Base-by-base conservation (phyloP, 768 basidiomycete genomes). In the Leccinellum rugosiceps region DNA sequence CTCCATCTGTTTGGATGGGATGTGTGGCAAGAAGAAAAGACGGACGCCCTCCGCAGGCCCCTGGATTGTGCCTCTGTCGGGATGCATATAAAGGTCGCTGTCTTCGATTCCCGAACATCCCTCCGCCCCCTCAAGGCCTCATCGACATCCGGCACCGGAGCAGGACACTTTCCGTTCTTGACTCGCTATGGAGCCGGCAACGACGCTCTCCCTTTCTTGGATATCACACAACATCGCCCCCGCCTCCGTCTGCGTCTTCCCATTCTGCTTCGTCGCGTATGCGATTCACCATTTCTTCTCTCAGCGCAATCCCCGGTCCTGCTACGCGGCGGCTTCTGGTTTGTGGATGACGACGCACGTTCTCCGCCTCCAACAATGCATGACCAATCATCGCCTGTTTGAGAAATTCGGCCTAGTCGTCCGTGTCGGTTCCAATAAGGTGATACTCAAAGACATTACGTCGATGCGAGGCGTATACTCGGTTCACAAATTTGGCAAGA, bases 1-100 rank as follows among this genome's bases (percentile, higher is more conserved):
- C 75, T 94, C 47, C 86, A 94, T 2, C 76, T 95, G 10, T 98
- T 90, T 65, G 88, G 87, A 1, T 79, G 83, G 49, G 94, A 97
- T 65, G 77, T 94, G 48, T 1, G 61, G 67, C 9, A 67, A 68
- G 50, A 73, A 71, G 62, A 65, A 58, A 23, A 60, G 35, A 32
- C 49, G 44, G 0, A 49, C 38, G 2, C 48, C 32, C n/a, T 38
- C 17, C 32, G 32, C 32, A 13, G 48, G 58, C n/a, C n/a, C 52
- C 23, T 34, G 45, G 1, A 46, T n/a, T n/a, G n/a, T n/a, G n/a
- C n/a, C n/a, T n/a, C n/a, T n/a, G n/a, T n/a, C n/a, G n/a, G n/a
- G 50, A 52, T 68, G 50, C 50, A 25, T 73, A 71, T 73, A 71
- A 63, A 63, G 55, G 57, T 59, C 55, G 53, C 47, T 32, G 21